A percentile compares a stretch with the other conserved stretches of the same genome.
phyloP scores from a whole-genome alignment of 2,329 filamentous ascomycete genomes.

The Scedosporium apiospermum region DNA sequence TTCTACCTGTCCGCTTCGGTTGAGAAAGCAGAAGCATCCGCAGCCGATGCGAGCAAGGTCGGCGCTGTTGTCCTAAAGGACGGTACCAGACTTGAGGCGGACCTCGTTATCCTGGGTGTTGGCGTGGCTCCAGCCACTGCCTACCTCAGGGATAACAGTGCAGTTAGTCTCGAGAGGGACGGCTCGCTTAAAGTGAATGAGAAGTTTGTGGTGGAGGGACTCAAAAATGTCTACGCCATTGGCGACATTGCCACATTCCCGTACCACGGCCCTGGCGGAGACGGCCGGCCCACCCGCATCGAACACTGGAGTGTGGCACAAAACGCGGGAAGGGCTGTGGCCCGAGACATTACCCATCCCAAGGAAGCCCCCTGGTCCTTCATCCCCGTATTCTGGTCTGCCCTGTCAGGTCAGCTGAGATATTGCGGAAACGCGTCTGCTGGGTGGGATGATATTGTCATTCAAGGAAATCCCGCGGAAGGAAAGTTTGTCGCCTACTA shows the following conservation, averaged over 20 bases:
- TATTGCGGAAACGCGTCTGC: conserved; percentile 81
- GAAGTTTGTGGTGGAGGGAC: conserved; percentile 63
- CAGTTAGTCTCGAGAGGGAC: conserved; percentile 65
- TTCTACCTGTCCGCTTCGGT: conserved; percentile 78
- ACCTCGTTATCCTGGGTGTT: conserved; percentile 84
- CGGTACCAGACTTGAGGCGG: conserved; percentile 73
- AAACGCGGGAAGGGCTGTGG: conserved; percentile 76
- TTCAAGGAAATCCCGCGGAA: conserved; percentile 68
- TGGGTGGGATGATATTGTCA: conserved; percentile 78
- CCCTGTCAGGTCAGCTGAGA: conserved; percentile 75
- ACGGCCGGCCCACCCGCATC: conserved; percentile 66
- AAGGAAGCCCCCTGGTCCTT: conserved; percentile 50
- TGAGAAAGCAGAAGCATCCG: conserved; percentile 69
- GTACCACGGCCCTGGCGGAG: conserved; percentile 80
- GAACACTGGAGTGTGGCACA: conserved; percentile 99
- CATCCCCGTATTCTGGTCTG: conserved; percentile 96
- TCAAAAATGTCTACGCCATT: conserved; percentile 81
- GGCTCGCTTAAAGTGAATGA: conserved; percentile 79
- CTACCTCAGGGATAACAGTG: conserved; percentile 65
- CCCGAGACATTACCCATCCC: conserved; percentile 57
- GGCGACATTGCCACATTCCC: conserved; percentile 94
- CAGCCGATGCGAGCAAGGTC: conserved; percentile 59
- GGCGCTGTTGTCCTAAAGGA: conserved; percentile 78
- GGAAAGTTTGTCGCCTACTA: conserved; percentile 87
- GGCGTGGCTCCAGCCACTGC: conserved; percentile 81